Evolutionary conservation across 257 asterid species (phyloP), one percentile per base, ranked within the genome.

Genomic region (Nyctanthes arbortristis): DNA sequence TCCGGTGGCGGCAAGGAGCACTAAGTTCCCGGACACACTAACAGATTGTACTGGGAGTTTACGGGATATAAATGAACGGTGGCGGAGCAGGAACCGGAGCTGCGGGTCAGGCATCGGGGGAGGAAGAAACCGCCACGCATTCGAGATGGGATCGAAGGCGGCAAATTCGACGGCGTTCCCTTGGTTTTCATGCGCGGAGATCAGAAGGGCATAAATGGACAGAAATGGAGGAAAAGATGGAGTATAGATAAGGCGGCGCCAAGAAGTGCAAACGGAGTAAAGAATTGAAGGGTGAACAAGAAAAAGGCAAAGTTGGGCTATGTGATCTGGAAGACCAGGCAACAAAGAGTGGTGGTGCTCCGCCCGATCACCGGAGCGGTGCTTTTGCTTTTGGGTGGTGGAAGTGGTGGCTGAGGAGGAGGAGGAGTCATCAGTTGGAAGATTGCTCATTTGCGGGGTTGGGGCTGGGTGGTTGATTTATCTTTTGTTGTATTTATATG

Each of bases 31-130:
- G 31, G 89, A 49, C 4, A 73, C 93, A 31, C 81, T 12, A 14
- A 88, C 81, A 0, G 96, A 73, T 55, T 92, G 98, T 74, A 92
- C 58, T 0, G 98, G 92, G 4, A 92, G 80, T 31, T 79, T 77
- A 11, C 98, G 92, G 0, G 97, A 84, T 6, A 92, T 86, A 72
- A 88, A 92, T 45, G 98, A 85, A 0, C 89, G 96, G 78, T 92
- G 97, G 68, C 84, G 88, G 79, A 79, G 67, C 60, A 87, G 85
- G 76, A 92, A 58, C 3, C 76, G 68, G 4, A 58, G 81, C 5
- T 80, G 79, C 5, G 86, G 85, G 7, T 81, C 84, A 0, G 84
- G 57, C 2, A 89, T 89, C 4, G 85, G 91, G 7, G 80, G 76
- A 6, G 93, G 97, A 24, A 92, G 79, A 32, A 77, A 20, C 5